Evolutionary conservation across 306 rosid species (phyloP), one percentile per base, ranked within the genome.

Genomic region (Oxytropis ochrocephala): DNA sequence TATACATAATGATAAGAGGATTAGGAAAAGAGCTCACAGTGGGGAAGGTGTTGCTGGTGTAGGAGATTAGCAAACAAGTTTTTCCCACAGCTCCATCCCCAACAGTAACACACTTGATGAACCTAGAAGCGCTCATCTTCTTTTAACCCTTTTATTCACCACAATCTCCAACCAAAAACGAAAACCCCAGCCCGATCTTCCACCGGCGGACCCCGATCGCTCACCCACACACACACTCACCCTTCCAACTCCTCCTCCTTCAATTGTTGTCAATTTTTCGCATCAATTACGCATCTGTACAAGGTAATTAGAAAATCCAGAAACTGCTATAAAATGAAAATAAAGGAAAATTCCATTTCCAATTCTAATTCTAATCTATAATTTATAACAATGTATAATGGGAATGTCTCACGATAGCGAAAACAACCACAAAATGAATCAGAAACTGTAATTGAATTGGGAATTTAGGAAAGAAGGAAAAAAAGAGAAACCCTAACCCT

Each of bases 1-100:
- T n/a, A 32, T 18, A n/a, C 2, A 55, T 29, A 11, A 55, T 2
- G 18, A 55, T 35, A 42, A 4, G 3, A 21, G 5, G 47, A 19
- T 18, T 8, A 51, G 9, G 11, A 56, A 11, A 32, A 41, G 36
- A 66, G 68, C 92, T 81, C 38, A 95, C 97, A 46, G 99, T 95
- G 64, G 99, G 99, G 76, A 95, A 95, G 78, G 99, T 91, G 80
- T 95, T 95, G 89, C 99, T 95, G 75, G 99, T 95, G 64, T 95
- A 95, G 72, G 97, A 95, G 75, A 95, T 95, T 16, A 95, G 85
- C 86, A 95, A 89, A 82, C 97, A 95, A 13, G 99, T 95, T 83
- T 95, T 95, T 52, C 99, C 99, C 74, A 95, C 99, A 77, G 97
- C 99, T 64, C 99, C 99, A 69, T 95, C 99, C 10, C 99, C 96